These are phyloP conservation scores for Wilcoxina mikolae DNA, from an alignment of 495 filamentous ascomycete genomes.

Conservation along the genomic window DNA sequence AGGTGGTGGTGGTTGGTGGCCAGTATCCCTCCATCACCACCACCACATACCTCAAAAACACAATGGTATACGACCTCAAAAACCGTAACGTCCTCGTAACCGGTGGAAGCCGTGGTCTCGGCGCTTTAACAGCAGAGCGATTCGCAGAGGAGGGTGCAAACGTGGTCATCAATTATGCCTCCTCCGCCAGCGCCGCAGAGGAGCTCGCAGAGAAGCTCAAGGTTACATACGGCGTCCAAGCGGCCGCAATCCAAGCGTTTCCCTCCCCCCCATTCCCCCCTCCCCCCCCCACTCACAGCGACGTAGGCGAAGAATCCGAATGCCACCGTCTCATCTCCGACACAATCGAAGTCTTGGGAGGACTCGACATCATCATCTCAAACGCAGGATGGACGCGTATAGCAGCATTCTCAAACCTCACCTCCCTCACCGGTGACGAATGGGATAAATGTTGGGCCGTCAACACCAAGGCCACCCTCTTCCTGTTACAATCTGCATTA, in stretches of 20 bases:
- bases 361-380: conserved; percentile 54
- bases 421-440: conserved; percentile 46
- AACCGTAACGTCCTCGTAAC: conserved; percentile 53
- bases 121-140: conserved; percentile 45
- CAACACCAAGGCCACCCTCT: conserved; percentile 53
- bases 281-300: conserved; percentile 18
- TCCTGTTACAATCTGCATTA: conserved; percentile 47
- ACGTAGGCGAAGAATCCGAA: conserved; percentile 42
- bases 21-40: no score
- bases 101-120: conserved; percentile 56
- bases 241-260: conserved; percentile 43
- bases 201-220: conserved; percentile 39
- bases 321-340: conserved; percentile 41
- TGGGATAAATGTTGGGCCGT: conserved; percentile 62
- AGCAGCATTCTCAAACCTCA: conserved; percentile 42
- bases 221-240: conserved; percentile 41
- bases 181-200: conserved; percentile 40
- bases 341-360: conserved; percentile 32
- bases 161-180: conserved; percentile 55
- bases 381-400: conserved; percentile 36
- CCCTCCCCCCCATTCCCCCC: not conserved
- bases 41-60: no score
- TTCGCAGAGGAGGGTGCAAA: conserved; percentile 55
- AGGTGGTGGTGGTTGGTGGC: no score
- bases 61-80: conserved; percentile 33